Conservation (phyloP, 2,329 filamentous ascomycete genomes). For the Cylindrodendrum hubeiense region DNA sequence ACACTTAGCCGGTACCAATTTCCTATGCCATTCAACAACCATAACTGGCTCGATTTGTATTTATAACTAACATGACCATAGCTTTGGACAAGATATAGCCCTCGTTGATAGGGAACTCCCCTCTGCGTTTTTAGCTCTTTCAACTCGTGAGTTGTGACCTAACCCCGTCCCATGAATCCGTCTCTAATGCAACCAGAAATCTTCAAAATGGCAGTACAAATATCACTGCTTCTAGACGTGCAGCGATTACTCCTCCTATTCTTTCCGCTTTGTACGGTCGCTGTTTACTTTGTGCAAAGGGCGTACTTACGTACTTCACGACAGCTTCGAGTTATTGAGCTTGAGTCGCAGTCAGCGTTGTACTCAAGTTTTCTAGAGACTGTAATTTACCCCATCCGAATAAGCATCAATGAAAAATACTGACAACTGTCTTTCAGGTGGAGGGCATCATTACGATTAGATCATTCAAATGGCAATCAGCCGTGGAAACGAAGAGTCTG, state of each 20-base stretch:
- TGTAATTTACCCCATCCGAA: neutral
- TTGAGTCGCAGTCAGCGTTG: neutral
- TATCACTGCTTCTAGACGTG: neutral
- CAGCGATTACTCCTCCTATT: neutral
- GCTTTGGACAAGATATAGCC: neutral
- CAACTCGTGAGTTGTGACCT: neutral
- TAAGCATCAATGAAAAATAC: neutral
- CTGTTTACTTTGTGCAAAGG: neutral
- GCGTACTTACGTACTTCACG: neutral
- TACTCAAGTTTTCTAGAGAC: neutral
- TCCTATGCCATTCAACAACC: neutral
- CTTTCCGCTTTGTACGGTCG: too few species aligned
- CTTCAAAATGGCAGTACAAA: neutral
- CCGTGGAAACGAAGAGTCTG: neutral
- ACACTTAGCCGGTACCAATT: neutral
- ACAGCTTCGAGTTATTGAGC: neutral
- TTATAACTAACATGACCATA: neutral
- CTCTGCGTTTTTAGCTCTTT: neutral
- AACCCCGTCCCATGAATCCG: neutral
- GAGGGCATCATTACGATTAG: neutral
- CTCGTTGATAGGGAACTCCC: neutral
- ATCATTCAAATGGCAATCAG: neutral
- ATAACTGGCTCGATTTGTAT: too few species aligned
- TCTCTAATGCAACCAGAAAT: neutral
- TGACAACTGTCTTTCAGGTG: neutral